phyloP scores from a whole-genome alignment of 192 early-diverging fungal species.

The Coemansia sp. region DNA sequence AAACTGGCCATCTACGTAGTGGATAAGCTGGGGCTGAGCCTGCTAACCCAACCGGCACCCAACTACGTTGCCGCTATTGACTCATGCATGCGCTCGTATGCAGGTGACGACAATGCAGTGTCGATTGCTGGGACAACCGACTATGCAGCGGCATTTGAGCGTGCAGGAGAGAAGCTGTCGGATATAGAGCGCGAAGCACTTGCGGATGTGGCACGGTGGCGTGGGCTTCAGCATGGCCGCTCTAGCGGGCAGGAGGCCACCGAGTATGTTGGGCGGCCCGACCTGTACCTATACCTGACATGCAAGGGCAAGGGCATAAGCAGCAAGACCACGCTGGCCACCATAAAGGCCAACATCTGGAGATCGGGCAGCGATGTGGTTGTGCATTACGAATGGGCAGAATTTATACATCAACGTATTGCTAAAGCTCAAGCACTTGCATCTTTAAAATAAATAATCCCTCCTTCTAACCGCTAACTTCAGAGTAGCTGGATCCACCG shows the following conservation, averaged over 20 bases:
- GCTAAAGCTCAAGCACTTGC: constrained; percentile 34
- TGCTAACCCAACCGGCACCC: constrained; percentile 45
- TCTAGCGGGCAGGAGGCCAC: not conserved
- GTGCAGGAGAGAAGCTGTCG: constrained; percentile 29
- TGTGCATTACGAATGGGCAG: constrained; percentile 51
- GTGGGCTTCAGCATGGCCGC: not conserved
- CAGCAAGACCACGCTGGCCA: constrained; percentile 41
- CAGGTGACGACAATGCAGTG: no score
- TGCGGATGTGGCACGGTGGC: constrained; percentile 30
- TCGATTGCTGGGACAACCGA: not conserved
- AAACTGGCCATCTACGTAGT: constrained; percentile 83
- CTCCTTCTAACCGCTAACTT: not conserved
- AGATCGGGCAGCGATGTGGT: constrained; percentile 50
- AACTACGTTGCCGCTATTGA: constrained; percentile 48
- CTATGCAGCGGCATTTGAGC: constrained; percentile 21
- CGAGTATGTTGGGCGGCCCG: constrained; percentile 37
- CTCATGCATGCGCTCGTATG: constrained; percentile 28
- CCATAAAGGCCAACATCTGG: constrained; percentile 47
- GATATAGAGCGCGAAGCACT: constrained; percentile 36
- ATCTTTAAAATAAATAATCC: not conserved
- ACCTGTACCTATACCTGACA: constrained; percentile 42
- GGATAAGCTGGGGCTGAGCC: constrained; percentile 65
- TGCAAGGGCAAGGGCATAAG: constrained; percentile 33
- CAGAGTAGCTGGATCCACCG: not conserved
- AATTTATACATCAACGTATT: constrained; percentile 42